A percentile compares a stretch with the other conserved stretches of the same genome.
Evolutionary conservation across 192 early-diverging fungal species (phyloP).

Genomic region (Hyaloraphidium curvatum): DNA sequence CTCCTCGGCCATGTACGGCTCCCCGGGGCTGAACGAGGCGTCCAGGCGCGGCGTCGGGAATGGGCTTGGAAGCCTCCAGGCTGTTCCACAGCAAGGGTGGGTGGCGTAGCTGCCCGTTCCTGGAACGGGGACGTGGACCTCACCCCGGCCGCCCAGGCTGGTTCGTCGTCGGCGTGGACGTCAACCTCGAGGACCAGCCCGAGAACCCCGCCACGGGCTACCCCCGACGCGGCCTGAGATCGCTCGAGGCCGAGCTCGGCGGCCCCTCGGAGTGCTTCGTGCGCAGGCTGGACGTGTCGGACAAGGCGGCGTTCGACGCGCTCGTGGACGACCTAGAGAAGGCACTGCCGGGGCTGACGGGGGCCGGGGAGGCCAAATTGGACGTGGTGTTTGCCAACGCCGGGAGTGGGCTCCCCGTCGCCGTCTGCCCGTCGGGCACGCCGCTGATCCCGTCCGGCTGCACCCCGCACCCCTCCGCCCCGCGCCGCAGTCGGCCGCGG

Average conservation of each 20-base stretch:
- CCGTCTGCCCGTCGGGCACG: too few relatives aligned
- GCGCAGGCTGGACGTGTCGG: neutral
- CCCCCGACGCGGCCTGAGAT: neutral
- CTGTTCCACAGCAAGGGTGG: neutral
- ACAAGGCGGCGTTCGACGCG: neutral
- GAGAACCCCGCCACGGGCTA: neutral
- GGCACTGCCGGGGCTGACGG: neutral
- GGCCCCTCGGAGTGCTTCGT: neutral
- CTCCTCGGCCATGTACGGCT: neutral
- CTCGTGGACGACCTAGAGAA: neutral
- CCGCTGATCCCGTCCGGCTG: too few relatives aligned
- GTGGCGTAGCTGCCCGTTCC: too few relatives aligned
- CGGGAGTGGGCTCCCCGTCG: too few relatives aligned
- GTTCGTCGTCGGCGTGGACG: conserved; percentile 1
- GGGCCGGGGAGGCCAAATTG: neutral
- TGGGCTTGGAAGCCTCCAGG: neutral
- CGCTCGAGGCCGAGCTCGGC: neutral
- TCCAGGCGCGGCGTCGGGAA: neutral
- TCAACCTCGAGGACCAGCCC: neutral
- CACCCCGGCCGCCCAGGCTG: too few relatives aligned
- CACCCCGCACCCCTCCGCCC: too few relatives aligned
- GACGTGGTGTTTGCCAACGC: conserved; percentile 2
- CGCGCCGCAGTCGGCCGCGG: neutral
- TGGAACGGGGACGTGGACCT: too few relatives aligned
- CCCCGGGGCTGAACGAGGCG: neutral